These are phyloP conservation scores for Oryza nivara DNA, from an alignment of 176 grass and related monocot genomes.

Conservation along the genomic window DNA sequence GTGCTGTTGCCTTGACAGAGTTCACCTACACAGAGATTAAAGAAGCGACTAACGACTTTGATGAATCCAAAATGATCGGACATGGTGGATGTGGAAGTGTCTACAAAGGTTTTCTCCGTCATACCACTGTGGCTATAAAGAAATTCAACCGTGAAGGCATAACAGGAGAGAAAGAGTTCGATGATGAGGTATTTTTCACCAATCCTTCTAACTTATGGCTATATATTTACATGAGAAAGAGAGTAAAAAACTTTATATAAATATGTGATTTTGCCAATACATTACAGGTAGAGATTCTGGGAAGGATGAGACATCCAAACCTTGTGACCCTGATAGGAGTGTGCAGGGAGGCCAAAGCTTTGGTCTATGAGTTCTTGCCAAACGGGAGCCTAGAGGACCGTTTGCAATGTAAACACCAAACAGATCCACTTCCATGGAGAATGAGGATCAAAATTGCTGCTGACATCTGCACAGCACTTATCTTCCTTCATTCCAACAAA, in stretches of 20 bases:
- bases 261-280: background rate
- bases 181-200: slow-evolving; percentile 62
- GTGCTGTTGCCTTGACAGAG: slow-evolving; percentile 45
- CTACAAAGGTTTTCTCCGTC: slow-evolving; percentile 70
- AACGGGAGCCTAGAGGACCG: slow-evolving; percentile 71
- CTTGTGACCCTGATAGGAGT: slow-evolving; percentile 68
- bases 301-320: slow-evolving; percentile 69
- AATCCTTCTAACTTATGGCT: background rate
- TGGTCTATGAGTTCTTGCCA: slow-evolving; percentile 69
- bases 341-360: slow-evolving; percentile 58
- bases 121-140: slow-evolving; percentile 76
- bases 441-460: slow-evolving; percentile 51
- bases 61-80: slow-evolving; percentile 58
- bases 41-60: slow-evolving; percentile 70
- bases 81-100: slow-evolving; percentile 73
- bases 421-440: slow-evolving; percentile 58
- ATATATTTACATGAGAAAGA: background rate
- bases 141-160: slow-evolving; percentile 57
- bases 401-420: slow-evolving; percentile 40
- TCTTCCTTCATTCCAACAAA: slow-evolving; percentile 70
- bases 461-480: slow-evolving; percentile 70
- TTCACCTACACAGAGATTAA: slow-evolving; percentile 62
- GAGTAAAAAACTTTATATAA: background rate
- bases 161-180: slow-evolving; percentile 61
- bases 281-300: slow-evolving; percentile 64